Base-by-base conservation (phyloP, 345 rosid genomes). In the Turritis glabra region DNA sequence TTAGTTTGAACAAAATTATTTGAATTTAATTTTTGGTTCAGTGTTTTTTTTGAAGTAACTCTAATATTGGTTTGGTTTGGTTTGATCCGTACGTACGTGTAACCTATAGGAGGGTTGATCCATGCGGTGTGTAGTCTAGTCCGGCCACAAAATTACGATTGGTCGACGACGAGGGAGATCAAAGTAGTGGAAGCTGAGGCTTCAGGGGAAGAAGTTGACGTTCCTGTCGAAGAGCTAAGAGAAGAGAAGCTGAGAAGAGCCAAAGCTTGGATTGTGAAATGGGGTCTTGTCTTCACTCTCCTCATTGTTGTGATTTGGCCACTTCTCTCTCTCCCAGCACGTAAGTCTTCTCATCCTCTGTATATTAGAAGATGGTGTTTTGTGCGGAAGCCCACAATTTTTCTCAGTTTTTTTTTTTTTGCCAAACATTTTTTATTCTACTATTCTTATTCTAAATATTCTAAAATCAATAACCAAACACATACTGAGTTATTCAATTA, bases 161-260 rank as follows among this genome's bases (percentile, higher is more conserved):
- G 97, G 98, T 90, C 86, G 3, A 87, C 90, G 14, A 91, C 98
- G 2, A 93, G 79, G 67, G 83, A 86, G 80, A 93, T 93, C 70
- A 91, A 94, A 46, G 74, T 74, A 82, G 98, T 93, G 3, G 98
- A 90, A 77, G 86, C 84, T 79, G 89, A 77, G 8, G 56, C 51
- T 35, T 75, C 58, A 70, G 54, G 54, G 22, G 72, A 70, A n/a
- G 53, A 27, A 1, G 2, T 1, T 60, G 90, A 87, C 67, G 74
- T 85, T 66, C 90, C 86, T 0, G 75, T 29, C 3, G 97, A 87
- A 18, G 97, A 93, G 84, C 82, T 86, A 67, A 80, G 86, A 74
- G 96, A 91, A 61, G 97, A 90, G 76, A 87, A 87, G 70, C 82
- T 93, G 30, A 76, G 32, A 46, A 89, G 43, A 73, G 97, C 98